Evolutionary conservation across 345 rosid species (phyloP).

Genomic region (Ceriops tagal): DNA sequence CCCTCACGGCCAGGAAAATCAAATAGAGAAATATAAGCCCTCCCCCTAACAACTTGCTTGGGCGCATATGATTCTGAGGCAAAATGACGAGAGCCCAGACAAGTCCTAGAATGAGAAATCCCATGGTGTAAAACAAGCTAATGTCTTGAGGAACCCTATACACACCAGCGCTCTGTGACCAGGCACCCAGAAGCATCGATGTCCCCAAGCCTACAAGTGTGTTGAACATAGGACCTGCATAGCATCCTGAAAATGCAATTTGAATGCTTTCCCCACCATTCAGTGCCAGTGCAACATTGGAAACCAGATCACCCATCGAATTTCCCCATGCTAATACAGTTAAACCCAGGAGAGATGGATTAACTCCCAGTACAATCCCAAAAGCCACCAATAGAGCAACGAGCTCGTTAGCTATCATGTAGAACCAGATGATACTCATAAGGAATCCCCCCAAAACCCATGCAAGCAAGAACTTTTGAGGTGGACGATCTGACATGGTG

Average conservation of each 20-base stretch:
- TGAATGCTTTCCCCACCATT: conserved; percentile 75
- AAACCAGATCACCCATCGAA: conserved; percentile 92
- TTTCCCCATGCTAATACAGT: conserved; percentile 93
- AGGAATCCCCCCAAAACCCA: conserved; percentile 86
- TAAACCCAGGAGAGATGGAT: conserved; percentile 83
- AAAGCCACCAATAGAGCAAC: conserved; percentile 71
- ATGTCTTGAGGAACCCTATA: conserved; percentile 51
- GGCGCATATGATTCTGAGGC: conserved; percentile 68
- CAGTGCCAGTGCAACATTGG: conserved; percentile 70
- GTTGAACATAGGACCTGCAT: conserved; percentile 97
- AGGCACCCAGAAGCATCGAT: conserved; percentile 69
- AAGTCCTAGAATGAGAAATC: conserved; percentile 56
- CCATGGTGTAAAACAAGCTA: conserved; percentile 68
- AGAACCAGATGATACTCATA: conserved; percentile 93
- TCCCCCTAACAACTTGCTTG: conserved; percentile 48
- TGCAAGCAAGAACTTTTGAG: conserved; percentile 53
- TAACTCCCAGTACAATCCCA: conserved; percentile 58
- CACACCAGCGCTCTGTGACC: conserved; percentile 55
- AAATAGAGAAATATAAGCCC: conserved; percentile 47
- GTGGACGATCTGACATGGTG: conserved; percentile 61
- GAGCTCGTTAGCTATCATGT: conserved; percentile 85
- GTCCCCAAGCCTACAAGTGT: conserved; percentile 73
- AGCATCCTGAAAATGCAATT: conserved; percentile 84
- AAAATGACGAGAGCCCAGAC: conserved; percentile 58
- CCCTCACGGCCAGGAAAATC: conserved; percentile 36